These are phyloP conservation scores for Candida broadrunensis DNA, from an alignment of 805 yeast genomes.

Conservation along the genomic window DNA sequence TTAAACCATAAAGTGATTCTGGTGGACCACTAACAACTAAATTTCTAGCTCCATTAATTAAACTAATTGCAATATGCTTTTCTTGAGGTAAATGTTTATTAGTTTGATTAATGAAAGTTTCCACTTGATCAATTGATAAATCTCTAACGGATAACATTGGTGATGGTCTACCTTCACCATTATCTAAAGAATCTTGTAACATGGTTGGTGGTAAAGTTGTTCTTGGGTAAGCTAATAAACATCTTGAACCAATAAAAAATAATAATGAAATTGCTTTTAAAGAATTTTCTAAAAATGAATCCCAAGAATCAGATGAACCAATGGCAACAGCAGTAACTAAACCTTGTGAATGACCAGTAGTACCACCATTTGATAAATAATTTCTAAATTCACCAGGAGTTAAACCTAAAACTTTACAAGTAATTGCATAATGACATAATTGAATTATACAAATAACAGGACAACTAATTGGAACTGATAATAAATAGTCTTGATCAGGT, in stretches of 20 bases:
- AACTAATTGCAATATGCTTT: slow-evolving; percentile 85
- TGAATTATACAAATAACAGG: slow-evolving; percentile 98
- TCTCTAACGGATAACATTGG: slow-evolving; percentile 97
- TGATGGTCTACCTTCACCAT: slow-evolving; percentile 94
- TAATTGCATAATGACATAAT: slow-evolving; percentile 86
- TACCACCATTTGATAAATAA: slow-evolving; percentile 65
- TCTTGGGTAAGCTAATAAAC: slow-evolving; percentile 86
- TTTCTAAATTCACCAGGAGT: slow-evolving; percentile 86
- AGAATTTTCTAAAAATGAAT: slow-evolving; percentile 67
- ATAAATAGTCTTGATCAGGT: slow-evolving; percentile 84
- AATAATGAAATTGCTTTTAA: slow-evolving; percentile 78
- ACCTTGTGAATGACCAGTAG: slow-evolving; percentile 91
- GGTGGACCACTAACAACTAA: slow-evolving; percentile 98
- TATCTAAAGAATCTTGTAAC: slow-evolving; percentile 85
- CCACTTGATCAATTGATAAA: slow-evolving; percentile 75
- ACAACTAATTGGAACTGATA: slow-evolving; percentile 91
- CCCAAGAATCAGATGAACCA: slow-evolving; percentile 82
- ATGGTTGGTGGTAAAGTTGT: slow-evolving; percentile 93
- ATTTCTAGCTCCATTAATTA: slow-evolving; percentile 93
- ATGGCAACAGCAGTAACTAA: slow-evolving; percentile 90
- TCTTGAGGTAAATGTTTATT: slow-evolving; percentile 91
- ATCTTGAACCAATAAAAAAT: slow-evolving; percentile 91
- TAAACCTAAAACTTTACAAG: slow-evolving; percentile 78
- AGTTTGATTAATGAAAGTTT: slow-evolving; percentile 75
- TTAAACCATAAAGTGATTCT: slow-evolving; percentile 93